Conservation (phyloP, 2,329 filamentous ascomycete genomes). For the Periconia sp. region DNA sequence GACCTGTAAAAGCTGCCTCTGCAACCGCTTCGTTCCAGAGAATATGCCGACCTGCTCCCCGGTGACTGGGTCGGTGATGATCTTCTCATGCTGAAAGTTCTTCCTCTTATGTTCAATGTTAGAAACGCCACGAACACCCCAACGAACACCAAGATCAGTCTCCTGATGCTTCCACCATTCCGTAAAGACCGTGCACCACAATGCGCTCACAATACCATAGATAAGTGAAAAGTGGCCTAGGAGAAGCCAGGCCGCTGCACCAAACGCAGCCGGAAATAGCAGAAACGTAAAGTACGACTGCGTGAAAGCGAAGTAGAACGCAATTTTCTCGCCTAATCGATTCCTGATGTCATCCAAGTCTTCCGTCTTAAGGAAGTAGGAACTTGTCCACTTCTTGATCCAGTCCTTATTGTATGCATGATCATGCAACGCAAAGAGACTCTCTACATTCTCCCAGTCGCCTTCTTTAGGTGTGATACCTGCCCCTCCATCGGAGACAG, state of each 20-base stretch:
- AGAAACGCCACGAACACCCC: constrained; percentile 86
- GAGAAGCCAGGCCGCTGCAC: constrained; percentile 78
- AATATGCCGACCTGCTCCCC: constrained; percentile 80
- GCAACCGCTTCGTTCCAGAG: constrained; percentile 74
- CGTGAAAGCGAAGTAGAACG: constrained; percentile 94
- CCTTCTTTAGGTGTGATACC: constrained; percentile 58
- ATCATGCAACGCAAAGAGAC: constrained; percentile 58
- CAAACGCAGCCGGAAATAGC: constrained; percentile 79
- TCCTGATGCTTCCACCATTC: constrained; percentile 98
- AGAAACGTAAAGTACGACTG: constrained; percentile 90
- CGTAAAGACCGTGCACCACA: constrained; percentile 89
- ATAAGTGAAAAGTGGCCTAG: constrained; percentile 82
- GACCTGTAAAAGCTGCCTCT: constrained; percentile 79
- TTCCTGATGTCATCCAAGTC: constrained; percentile 59
- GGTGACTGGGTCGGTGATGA: constrained; percentile 78
- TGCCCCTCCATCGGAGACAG: constrained; percentile 54
- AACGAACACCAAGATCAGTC: constrained; percentile 81
- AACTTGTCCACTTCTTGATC: constrained; percentile 59
- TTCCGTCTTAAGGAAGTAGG: constrained; percentile 53
- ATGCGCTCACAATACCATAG: constrained; percentile 76
- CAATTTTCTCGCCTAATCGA: constrained; percentile 68
- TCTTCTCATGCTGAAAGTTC: constrained; percentile 80
- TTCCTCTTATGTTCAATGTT: constrained; percentile 77
- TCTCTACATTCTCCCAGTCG: constrained; percentile 58
- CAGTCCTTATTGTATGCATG: constrained; percentile 59